phyloP scores from a whole-genome alignment of 768 basidiomycete genomes.

The Tephrocybe sp. region DNA sequence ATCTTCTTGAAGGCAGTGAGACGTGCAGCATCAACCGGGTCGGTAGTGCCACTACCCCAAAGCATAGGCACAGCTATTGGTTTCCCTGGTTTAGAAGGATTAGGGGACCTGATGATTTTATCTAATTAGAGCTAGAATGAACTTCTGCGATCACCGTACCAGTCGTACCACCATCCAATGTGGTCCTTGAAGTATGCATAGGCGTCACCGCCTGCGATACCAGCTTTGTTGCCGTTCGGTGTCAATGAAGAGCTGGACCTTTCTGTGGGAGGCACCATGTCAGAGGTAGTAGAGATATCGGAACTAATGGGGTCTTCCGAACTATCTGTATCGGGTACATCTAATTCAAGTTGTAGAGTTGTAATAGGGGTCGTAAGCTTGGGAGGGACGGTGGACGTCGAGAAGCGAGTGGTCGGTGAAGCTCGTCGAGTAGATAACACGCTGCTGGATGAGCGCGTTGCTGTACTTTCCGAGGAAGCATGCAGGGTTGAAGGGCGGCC shows the following conservation, averaged over 20 bases:
- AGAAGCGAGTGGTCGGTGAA: constrained; percentile 2
- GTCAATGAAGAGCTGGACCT: constrained; percentile 24
- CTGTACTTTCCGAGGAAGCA: not conserved
- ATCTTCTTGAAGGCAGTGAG: constrained; percentile 36
- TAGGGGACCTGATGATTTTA: constrained; percentile 33
- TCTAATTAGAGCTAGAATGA: not conserved
- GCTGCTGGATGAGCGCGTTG: not conserved
- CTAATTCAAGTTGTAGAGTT: not conserved
- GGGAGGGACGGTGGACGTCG: constrained; percentile 1
- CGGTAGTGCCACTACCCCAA: constrained; percentile 43
- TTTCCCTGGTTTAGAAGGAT: constrained; percentile 37
- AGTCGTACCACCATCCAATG: constrained; percentile 54
- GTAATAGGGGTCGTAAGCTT: not conserved
- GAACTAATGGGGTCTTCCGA: not conserved
- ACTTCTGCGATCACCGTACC: constrained; percentile 25
- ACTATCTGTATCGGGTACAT: not conserved
- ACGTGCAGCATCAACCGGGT: constrained; percentile 38
- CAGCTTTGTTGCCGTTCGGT: constrained; percentile 46
- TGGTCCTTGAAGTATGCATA: constrained; percentile 37
- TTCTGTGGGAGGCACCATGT: constrained; percentile 8
- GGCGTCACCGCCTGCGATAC: constrained; percentile 46
- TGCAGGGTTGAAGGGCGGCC: not conserved
- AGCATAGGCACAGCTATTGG: constrained; percentile 47
- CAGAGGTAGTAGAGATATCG: constrained; percentile 4
- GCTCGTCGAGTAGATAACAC: not conserved